Evolutionary conservation across 352 stramenopile species (phyloP).

Genomic region (Phytophthora boehmeriae): DNA sequence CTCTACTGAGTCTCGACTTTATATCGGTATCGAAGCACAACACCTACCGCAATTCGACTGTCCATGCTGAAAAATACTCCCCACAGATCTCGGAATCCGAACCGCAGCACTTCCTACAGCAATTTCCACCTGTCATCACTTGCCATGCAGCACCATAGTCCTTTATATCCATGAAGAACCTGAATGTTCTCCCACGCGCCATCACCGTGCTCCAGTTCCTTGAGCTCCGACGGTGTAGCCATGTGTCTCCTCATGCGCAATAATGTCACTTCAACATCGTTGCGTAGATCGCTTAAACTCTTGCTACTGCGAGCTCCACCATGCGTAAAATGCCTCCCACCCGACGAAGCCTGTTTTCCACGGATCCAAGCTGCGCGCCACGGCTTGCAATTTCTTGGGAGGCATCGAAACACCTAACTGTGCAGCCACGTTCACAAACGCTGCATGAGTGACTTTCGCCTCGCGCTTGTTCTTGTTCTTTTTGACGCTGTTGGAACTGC

Average conservation of each 20-base stretch:
- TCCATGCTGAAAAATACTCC: slow-evolving; percentile 22
- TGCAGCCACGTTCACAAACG: slow-evolving; percentile 51
- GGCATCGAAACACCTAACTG: slow-evolving; percentile 43
- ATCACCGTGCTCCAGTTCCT: slow-evolving; percentile 50
- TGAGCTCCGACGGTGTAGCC: slow-evolving; percentile 34
- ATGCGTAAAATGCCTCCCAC: slow-evolving; percentile 71
- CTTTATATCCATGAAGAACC: slow-evolving; percentile 17
- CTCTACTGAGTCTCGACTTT: background rate
- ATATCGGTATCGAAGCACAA: background rate
- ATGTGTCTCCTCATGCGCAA: slow-evolving; percentile 28
- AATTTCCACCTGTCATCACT: slow-evolving; percentile 4
- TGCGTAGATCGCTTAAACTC: no score
- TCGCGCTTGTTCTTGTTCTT: slow-evolving; percentile 34
- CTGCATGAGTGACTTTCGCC: slow-evolving; percentile 45
- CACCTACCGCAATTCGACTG: slow-evolving; percentile 23
- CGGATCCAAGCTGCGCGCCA: slow-evolving; percentile 50
- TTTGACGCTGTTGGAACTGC: slow-evolving; percentile 12
- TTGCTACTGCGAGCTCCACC: slow-evolving; percentile 49
- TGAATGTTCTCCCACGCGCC: slow-evolving; percentile 77
- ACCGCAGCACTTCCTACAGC: slow-evolving; percentile 53
- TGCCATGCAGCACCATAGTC: background rate
- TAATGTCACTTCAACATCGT: slow-evolving; percentile 12
- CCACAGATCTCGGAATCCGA: slow-evolving; percentile 49
- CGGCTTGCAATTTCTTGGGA: slow-evolving; percentile 51
- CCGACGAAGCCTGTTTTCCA: slow-evolving; percentile 59